Evolutionary conservation across 192 early-diverging fungal species (phyloP), one percentile per base, ranked within the genome.

Genomic region (Geosiphon pyriformis): DNA sequence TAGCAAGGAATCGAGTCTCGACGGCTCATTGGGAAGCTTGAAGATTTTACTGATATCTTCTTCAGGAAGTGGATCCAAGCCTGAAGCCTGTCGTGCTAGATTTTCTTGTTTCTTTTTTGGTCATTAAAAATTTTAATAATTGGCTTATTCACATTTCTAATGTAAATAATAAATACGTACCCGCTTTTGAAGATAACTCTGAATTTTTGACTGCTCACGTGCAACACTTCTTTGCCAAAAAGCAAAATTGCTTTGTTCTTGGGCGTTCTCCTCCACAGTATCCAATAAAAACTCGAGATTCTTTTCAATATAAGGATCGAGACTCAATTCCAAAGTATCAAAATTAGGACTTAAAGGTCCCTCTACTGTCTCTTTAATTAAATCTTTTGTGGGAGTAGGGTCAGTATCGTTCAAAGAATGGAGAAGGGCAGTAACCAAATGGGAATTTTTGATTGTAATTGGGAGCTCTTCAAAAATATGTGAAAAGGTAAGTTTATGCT

Each of bases 211-310:
- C 80, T 94, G 88, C 72, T 98, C 97, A 74, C 90, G 88, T 65
- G 88, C 86, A 72, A 90, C 80, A 59, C 83, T 88, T 69, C 94
- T 88, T 78, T 97, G 90, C 97, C 97, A 98, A 75, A 91, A 91
- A 68, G 91, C 87, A 83, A 93, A 95, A 70, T 92, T 87, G 83
- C 87, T 88, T 66, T 92, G 90, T 70, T 95, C 90, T 76, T 92
- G 92, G 52, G 87, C 87, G 59, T 95, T 87, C 27, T 91, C 92
- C 61, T 99, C 97, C 27, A 94, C 85, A 15, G 88, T 82, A 31
- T 92, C 89, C 67, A 87, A 79, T 58, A 95, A 77, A 60, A 82
- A 80, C 68, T 94, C 90, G 52, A 94, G 78, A 75, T 92, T 90
- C 73, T 91, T 90, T 72, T 96, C 94, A 47, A 92, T 78, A 74